Evolutionary conservation across 805 yeast species (phyloP).

Genomic region (Hanseniaspora hatyaiensis): DNA sequence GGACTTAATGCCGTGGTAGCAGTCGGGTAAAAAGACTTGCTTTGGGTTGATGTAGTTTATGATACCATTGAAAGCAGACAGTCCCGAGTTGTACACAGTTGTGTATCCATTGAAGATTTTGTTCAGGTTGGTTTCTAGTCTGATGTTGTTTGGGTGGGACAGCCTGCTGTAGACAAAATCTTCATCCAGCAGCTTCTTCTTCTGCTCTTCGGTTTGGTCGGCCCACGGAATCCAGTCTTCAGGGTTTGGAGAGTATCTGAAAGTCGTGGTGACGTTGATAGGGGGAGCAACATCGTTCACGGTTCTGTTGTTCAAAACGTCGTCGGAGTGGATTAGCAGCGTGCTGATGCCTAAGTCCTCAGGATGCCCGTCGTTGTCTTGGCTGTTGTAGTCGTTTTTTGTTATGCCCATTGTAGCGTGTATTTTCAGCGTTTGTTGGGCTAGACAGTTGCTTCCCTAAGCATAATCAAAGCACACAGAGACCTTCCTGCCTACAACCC

Average conservation of each 20-base stretch:
- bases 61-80: conserved; percentile 69
- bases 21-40: conserved; percentile 58
- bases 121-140: conserved; percentile 56
- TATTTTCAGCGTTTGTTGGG: too few species aligned
- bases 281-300: conserved; percentile 66
- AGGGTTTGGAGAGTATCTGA: conserved; percentile 38
- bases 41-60: conserved; percentile 63
- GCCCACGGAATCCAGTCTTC: conserved; percentile 42
- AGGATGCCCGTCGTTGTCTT: conserved; percentile 18
- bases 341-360: conserved; percentile 27
- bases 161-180: conserved; percentile 54
- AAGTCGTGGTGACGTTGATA: conserved; percentile 72
- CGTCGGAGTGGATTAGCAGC: conserved; percentile 60
- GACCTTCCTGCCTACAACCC: too few species aligned
- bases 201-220: conserved; percentile 23
- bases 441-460: too few species aligned
- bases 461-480: too few species aligned
- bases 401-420: conserved; percentile 2
- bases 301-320: conserved; percentile 33
- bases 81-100: conserved; percentile 64
- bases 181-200: conserved; percentile 18
- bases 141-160: conserved; percentile 58
- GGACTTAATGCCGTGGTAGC: conserved; percentile 78
- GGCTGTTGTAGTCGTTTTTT: conserved; percentile 30
- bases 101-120: conserved; percentile 51